These are phyloP conservation scores for Suhomyces atakaporum DNA, from an alignment of 1,139 yeast genomes.

Conservation along the genomic window DNA sequence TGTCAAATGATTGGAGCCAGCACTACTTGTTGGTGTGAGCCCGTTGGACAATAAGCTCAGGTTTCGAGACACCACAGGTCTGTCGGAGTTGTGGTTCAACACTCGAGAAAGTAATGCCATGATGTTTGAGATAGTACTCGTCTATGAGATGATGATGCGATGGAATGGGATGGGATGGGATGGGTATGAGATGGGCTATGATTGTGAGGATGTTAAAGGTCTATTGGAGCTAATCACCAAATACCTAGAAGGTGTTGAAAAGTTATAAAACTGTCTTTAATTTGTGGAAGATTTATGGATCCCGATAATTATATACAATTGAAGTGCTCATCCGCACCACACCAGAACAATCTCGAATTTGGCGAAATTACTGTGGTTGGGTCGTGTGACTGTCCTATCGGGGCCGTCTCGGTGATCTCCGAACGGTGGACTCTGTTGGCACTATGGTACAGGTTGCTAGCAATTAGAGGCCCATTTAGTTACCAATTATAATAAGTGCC, in stretches of 20 bases:
- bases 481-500: too few relatives aligned
- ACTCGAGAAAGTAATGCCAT: slow-evolving; percentile 18
- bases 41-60: slow-evolving; percentile 3
- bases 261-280: not conserved
- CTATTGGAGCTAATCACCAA: too few relatives aligned
- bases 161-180: too few relatives aligned
- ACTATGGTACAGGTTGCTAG: too few relatives aligned
- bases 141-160: not conserved
- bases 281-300: not conserved
- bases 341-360: not conserved
- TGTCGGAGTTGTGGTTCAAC: slow-evolving; percentile 12
- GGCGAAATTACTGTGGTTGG: not conserved
- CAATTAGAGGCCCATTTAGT: too few relatives aligned
- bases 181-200: too few relatives aligned
- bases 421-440: too few relatives aligned
- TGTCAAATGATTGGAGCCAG: slow-evolving; percentile 5
- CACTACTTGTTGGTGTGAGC: slow-evolving; percentile 9
- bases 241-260: too few relatives aligned
- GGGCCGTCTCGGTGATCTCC: slow-evolving; percentile 5
- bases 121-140: not conserved
- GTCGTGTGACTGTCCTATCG: slow-evolving; percentile 1
- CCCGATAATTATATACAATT: not conserved
- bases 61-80: slow-evolving; percentile 6
- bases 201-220: too few relatives aligned
- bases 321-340: not conserved